Evolutionary conservation across 2,329 filamentous ascomycete species (phyloP).

Genomic region (Capronia americana): DNA sequence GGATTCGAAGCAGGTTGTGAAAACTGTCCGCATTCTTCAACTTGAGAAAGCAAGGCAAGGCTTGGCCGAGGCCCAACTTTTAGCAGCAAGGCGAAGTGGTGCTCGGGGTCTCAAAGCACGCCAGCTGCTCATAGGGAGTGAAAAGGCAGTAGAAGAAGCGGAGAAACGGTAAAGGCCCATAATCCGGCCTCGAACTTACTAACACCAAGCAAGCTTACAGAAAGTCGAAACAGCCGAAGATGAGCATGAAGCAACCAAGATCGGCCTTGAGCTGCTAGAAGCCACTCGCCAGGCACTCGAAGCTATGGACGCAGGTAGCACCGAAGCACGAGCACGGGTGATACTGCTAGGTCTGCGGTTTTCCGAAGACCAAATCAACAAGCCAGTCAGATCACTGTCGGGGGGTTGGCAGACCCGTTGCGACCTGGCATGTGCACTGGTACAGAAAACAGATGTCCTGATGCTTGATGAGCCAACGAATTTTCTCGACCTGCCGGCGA

Average conservation of each 20-base stretch:
- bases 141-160: slow-evolving; percentile 69
- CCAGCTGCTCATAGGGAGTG: slow-evolving; percentile 73
- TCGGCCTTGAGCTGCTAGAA: slow-evolving; percentile 37
- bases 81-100: slow-evolving; percentile 75
- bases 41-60: slow-evolving; percentile 68
- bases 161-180: slow-evolving; percentile 54
- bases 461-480: slow-evolving; percentile 89
- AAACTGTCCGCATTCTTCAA: slow-evolving; percentile 66
- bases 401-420: slow-evolving; percentile 79
- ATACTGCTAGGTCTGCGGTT: slow-evolving; percentile 37
- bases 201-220: slow-evolving; percentile 17
- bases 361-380: slow-evolving; percentile 34
- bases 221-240: slow-evolving; percentile 19
- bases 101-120: slow-evolving; percentile 75
- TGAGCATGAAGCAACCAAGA: slow-evolving; percentile 32
- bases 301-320: slow-evolving; percentile 37
- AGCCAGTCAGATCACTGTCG: slow-evolving; percentile 60
- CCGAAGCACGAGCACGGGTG: slow-evolving; percentile 36
- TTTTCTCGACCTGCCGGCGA: slow-evolving; percentile 80
- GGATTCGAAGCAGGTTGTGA: slow-evolving; percentile 65
- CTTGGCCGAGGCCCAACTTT: slow-evolving; percentile 73
- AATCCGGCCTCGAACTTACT: background rate
- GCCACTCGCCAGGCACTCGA: slow-evolving; percentile 33
- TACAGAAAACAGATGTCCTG: slow-evolving; percentile 76
- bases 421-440: slow-evolving; percentile 68